Evolutionary conservation across 2,329 filamentous ascomycete species (phyloP).

Genomic region (Cytospora mali): DNA sequence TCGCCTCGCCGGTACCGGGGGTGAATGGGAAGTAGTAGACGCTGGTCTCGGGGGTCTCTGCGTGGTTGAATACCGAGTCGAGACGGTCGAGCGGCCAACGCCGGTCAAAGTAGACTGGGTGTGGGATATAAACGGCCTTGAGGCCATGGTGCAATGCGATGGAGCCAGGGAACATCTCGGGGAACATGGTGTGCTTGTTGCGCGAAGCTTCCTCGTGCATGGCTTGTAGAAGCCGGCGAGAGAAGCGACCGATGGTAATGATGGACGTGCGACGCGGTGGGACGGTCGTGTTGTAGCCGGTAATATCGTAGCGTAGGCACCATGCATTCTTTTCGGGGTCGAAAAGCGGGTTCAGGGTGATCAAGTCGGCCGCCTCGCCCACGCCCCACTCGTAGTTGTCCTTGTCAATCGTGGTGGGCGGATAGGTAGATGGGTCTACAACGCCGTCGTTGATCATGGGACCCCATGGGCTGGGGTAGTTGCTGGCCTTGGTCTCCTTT

Average conservation of each 20-base stretch:
- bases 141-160: slow-evolving; percentile 75
- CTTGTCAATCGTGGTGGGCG: slow-evolving; percentile 55
- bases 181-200: slow-evolving; percentile 73
- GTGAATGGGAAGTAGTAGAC: slow-evolving; percentile 43
- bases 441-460: slow-evolving; percentile 63
- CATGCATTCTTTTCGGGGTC: slow-evolving; percentile 73
- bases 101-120: slow-evolving; percentile 79
- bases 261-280: slow-evolving; percentile 76
- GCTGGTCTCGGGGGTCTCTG: slow-evolving; percentile 56
- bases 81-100: slow-evolving; percentile 64
- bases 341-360: slow-evolving; percentile 76
- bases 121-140: slow-evolving; percentile 76
- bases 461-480: slow-evolving; percentile 67
- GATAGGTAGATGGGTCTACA: slow-evolving; percentile 63
- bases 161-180: slow-evolving; percentile 78
- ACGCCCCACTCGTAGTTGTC: slow-evolving; percentile 77
- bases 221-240: slow-evolving; percentile 70
- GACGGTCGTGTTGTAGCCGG: slow-evolving; percentile 63
- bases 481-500: slow-evolving; percentile 48
- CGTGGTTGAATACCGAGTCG: slow-evolving; percentile 62
- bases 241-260: slow-evolving; percentile 74
- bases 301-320: slow-evolving; percentile 70
- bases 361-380: slow-evolving; percentile 73
- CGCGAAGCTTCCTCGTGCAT: slow-evolving; percentile 78
- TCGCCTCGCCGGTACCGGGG: slow-evolving; percentile 52